Evolutionary conservation across 2,329 filamentous ascomycete species (phyloP).

Genomic region (Apiospora hydei): DNA sequence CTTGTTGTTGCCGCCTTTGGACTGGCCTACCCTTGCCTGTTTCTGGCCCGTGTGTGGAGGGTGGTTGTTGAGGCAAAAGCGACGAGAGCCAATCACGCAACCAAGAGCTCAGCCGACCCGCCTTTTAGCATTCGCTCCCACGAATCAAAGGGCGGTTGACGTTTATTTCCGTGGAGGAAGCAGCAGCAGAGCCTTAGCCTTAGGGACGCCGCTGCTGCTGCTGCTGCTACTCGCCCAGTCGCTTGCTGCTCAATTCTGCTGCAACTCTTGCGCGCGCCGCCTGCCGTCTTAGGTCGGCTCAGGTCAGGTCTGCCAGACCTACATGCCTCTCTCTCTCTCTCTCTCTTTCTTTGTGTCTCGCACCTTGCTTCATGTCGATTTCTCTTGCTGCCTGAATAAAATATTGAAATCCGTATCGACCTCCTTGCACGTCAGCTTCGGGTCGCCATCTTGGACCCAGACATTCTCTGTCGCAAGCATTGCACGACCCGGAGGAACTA

Average conservation of each 20-base stretch:
- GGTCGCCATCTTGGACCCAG: not conserved
- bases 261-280: not conserved
- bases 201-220: not conserved
- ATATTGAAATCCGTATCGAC: not conserved
- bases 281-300: conserved; percentile 2
- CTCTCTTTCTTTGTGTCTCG: not conserved
- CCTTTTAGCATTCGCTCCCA: conserved; percentile 13
- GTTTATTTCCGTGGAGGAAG: conserved; percentile 21
- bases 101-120: conserved; percentile 9
- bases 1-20: conserved; percentile 14
- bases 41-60: conserved; percentile 7
- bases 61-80: conserved; percentile 23
- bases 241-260: conserved; percentile 6
- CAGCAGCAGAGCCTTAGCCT: too few species aligned
- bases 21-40: not conserved
- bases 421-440: not conserved
- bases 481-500: not conserved
- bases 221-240: not conserved
- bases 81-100: not conserved
- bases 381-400: not conserved
- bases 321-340: not conserved
- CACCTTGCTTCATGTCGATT: not conserved
- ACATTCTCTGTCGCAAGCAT: not conserved
- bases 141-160: conserved; percentile 22
- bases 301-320: not conserved